Base-by-base conservation (phyloP, 1,284 basidiomycete species). In the Malassezia equina region DNA sequence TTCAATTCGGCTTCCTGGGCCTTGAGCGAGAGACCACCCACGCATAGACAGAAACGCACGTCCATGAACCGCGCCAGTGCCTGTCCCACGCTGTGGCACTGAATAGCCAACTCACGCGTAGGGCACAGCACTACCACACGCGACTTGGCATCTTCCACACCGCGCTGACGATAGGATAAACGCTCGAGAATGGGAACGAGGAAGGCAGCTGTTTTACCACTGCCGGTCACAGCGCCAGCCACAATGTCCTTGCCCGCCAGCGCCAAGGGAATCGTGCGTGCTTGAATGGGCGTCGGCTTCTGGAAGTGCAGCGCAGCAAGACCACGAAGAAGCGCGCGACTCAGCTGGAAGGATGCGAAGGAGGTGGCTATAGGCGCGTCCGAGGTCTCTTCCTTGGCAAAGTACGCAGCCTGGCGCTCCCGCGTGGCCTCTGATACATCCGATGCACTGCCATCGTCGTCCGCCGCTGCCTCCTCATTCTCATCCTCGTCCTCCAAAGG, bases 141-240 rank as follows among this genome's bases (percentile, higher is more conserved):
- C 12, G 61, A 66, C 29, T 50, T 44, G 4, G 55, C 49, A 27
- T 42, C 45, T 17, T 51, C 49, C 2, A 32, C 33, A 19, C 52
- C 44, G 7, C 44, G 41, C 17, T 32, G 24, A 50, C 13, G 62
- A 51, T 59, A 54, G n/a, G 66, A 68, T 27, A 80, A 63, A 12
- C 65, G 66, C 59, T 93, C 86, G 58, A 95, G 81, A 11, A 87
- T 86, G 4, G 90, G 90, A 5, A 94, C 80, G 49, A 95, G 81
- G 79, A 93, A 95, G 0, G 84, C 88, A 31, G 91, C 78, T 0
- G 90, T 94, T 77, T 94, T 95, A 47, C 90, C 90, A 0, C 90
- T 91, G 40, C 90, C 89, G 0, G 90, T 93, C 75, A 85, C 86
- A n/a, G 90, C 88, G 67, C 86, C 83, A 19, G 88, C 86, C 32